Base-by-base conservation (phyloP, 2,329 filamentous ascomycete species). In the Zalaria sp. region DNA sequence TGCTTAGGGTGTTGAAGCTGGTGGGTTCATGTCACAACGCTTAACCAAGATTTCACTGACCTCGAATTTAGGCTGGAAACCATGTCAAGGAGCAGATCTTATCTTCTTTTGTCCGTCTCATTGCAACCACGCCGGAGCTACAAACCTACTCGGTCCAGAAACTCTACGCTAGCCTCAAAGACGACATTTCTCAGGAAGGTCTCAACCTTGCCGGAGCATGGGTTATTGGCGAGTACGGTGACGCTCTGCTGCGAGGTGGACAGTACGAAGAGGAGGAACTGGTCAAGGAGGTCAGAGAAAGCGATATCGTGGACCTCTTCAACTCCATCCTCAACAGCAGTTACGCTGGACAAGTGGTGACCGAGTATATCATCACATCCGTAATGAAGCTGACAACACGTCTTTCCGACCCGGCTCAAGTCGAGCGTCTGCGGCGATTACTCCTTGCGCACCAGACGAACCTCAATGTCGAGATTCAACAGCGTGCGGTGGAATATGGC, bases 131-230 rank as follows among this genome's bases (percentile, higher is more conserved):
- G 0, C 81, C 88, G 0, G 91, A 98, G 52, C 69, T 96, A 34
- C 91, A 98, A 61, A 94, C 88, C 0, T 98, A 98, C 57, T 88
- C 87, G 1, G 89, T 89, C 4, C 91, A 95, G 57, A 98, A 96
- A 61, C 71, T 98, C 5, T 98, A 95, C 59, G 71, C 79, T 18
- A 83, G 83, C 46, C 67, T 98, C 42, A 94, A 91, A 61, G 91
- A 93, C 50, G 91, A 98, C 53, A 95, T 98, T 53, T 95, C 89
- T 2, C 91, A 98, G 59, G 93, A 98, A 63, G 93, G 87, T 49
- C 67, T 98, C 48, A 95, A 87, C 5, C 75, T 96, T 47, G 87
- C 89, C 39, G 91, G 85, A 32, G 82, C 91, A 5, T 98, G 91
- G 91, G 93, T 91, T 41, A 94, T 98, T 59, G 91, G 93, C 56